A percentile compares a stretch with the other conserved stretches of the same genome.
Evolutionary conservation across 2,329 filamentous ascomycete genomes (phyloP).

Genomic region (Talaromyces sp.): DNA sequence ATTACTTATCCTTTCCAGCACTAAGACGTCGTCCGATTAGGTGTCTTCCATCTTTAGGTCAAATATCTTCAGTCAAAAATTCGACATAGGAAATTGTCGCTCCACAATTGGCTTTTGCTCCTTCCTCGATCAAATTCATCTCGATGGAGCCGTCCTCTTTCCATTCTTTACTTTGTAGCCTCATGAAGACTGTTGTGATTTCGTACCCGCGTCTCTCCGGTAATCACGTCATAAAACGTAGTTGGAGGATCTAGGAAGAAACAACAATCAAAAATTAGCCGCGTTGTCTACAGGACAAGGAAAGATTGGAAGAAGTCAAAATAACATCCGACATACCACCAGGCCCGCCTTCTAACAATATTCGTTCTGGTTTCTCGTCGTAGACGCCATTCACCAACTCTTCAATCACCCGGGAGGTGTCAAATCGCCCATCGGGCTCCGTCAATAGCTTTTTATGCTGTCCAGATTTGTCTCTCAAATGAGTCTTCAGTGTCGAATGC

Average conservation of each 20-base stretch:
- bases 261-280: neutral
- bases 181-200: neutral
- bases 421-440: slow-evolving; percentile 9
- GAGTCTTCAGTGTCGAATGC: slow-evolving; percentile 9
- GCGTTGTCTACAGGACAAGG: neutral
- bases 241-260: neutral
- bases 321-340: neutral
- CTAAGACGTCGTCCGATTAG: neutral
- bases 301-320: neutral
- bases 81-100: neutral
- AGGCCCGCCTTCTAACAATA: neutral
- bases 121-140: neutral
- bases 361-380: neutral
- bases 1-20: neutral
- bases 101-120: neutral
- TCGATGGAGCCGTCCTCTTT: neutral
- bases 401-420: slow-evolving; percentile 7
- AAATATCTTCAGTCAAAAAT: neutral
- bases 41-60: neutral
- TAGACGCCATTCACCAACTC: slow-evolving; percentile 5
- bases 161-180: neutral
- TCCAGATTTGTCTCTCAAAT: slow-evolving; percentile 4
- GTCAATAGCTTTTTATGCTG: slow-evolving; percentile 4
- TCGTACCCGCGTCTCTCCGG: slow-evolving; percentile 4
- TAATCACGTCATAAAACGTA: slow-evolving; percentile 9